phyloP scores from a whole-genome alignment of 1,139 yeast species.

The Diutina siamensis region DNA sequence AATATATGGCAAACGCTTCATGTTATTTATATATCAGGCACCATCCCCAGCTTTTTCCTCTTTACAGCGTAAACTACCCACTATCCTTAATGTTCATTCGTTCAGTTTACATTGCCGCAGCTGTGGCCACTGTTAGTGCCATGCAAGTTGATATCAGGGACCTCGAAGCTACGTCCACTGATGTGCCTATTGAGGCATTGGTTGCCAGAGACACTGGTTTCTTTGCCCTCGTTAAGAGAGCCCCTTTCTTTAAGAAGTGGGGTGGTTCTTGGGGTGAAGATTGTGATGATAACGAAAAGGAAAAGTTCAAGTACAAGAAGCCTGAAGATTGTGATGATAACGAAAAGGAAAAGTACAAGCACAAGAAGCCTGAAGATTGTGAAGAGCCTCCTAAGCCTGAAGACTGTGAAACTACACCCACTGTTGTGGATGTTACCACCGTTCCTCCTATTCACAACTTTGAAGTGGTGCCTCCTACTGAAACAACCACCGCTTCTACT shows the following conservation, averaged over 20 bases:
- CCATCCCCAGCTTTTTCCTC: neutral
- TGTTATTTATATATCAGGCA: neutral
- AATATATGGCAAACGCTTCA: too few relatives aligned
- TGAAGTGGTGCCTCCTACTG: neutral
- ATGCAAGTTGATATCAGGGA: neutral
- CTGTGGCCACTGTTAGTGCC: neutral
- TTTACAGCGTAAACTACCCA: neutral
- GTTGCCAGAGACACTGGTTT: neutral
- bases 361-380: neutral
- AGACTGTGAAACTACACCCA: neutral
- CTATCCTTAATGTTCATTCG: neutral
- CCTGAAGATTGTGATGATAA: neutral
- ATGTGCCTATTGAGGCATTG: neutral
- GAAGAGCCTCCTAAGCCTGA: neutral
- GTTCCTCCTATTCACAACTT: neutral
- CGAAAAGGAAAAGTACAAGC: too few relatives aligned
- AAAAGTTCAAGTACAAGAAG: neutral
- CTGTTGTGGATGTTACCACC: neutral
- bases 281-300: neutral
- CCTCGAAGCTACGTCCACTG: neutral
- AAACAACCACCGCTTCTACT: neutral
- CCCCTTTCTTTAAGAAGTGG: neutral
- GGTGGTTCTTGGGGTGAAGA: neutral
- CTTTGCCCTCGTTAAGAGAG: neutral
- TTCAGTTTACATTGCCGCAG: constrained; percentile 3